Conservation (phyloP, 2,329 filamentous ascomycete genomes). For the Epichloe gansuensis region DNA sequence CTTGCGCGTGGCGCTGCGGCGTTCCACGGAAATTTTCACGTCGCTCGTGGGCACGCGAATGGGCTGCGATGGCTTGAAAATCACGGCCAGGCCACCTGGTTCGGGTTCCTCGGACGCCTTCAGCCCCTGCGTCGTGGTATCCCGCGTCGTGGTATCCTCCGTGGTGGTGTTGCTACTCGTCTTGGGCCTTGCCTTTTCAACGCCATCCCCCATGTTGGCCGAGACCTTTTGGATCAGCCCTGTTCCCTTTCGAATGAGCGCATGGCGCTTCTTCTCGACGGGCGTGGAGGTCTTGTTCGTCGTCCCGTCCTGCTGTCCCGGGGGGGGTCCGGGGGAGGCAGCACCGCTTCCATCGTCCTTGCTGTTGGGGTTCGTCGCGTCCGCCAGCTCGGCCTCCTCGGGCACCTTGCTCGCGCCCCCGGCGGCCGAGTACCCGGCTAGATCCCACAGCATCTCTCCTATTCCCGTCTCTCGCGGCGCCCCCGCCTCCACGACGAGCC, state of each 20-base stretch:
- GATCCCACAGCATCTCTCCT: constrained; percentile 39
- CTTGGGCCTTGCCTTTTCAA: constrained; percentile 13
- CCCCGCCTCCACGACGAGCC: constrained; percentile 50
- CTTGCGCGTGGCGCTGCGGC: constrained; percentile 65
- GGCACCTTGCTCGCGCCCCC: constrained; percentile 19
- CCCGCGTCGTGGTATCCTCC: constrained; percentile 6
- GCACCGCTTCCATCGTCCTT: constrained; percentile 2
- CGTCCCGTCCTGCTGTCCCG: not conserved
- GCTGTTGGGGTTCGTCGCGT: constrained; percentile 5
- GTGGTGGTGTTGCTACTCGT: constrained; percentile 7
- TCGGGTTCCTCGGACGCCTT: constrained; percentile 24
- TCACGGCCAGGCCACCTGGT: constrained; percentile 56
- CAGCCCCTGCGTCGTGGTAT: not conserved
- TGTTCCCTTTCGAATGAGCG: constrained; percentile 17
- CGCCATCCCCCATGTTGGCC: constrained; percentile 9
- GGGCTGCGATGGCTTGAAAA: constrained; percentile 59
- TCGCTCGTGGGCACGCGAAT: constrained; percentile 69
- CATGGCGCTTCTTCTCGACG: constrained; percentile 8
- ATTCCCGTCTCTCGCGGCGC: constrained; percentile 36
- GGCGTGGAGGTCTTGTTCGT: not conserved
- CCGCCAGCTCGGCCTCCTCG: constrained; percentile 21
- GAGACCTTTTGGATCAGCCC: constrained; percentile 23
- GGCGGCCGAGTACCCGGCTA: constrained; percentile 28
- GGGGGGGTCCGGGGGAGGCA: too few species aligned
- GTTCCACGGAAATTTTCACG: constrained; percentile 80